Evolutionary conservation across 176 grass and related monocot genomes (phyloP).

Genomic region (Carex myosuroides): DNA sequence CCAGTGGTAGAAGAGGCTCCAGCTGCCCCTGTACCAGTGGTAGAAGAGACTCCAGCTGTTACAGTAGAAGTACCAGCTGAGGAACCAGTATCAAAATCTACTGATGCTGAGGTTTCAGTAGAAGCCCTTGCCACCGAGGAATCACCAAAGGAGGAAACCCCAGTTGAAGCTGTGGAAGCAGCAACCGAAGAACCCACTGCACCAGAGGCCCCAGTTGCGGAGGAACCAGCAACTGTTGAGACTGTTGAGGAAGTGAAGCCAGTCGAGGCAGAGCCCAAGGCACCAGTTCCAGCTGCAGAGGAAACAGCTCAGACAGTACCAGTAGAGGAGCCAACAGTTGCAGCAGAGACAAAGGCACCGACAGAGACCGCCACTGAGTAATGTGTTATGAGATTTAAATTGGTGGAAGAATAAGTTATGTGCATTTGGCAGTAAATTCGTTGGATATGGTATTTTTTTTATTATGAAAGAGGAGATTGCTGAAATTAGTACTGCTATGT

Average conservation of each 20-base stretch:
- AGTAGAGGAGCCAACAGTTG: neutral
- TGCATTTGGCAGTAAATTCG: neutral
- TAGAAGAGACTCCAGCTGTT: neutral
- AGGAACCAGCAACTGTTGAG: neutral
- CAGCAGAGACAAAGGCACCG: neutral
- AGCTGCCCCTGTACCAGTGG: neutral
- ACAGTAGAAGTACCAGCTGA: neutral
- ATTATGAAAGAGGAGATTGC: neutral
- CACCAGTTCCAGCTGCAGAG: neutral
- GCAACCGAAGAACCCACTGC: neutral
- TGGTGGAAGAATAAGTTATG: neutral
- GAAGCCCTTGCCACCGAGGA: conserved; percentile 5
- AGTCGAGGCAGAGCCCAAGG: conserved; percentile 10
- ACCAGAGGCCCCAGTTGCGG: neutral
- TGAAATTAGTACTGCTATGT: conserved; percentile 9
- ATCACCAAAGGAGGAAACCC: neutral
- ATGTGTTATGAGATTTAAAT: neutral
- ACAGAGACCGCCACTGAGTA: conserved; percentile 3
- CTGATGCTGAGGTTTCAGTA: neutral
- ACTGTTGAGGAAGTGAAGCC: conserved; percentile 17
- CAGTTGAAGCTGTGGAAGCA: neutral
- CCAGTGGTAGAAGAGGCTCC: conserved; percentile 20
- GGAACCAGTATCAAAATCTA: conserved; percentile 4
- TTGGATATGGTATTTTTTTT: conserved; percentile 4
- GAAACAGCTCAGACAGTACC: conserved; percentile 15